These are phyloP conservation scores for Elongisporangium undulatum DNA, from an alignment of 352 stramenopile species.

Conservation along the genomic window DNA sequence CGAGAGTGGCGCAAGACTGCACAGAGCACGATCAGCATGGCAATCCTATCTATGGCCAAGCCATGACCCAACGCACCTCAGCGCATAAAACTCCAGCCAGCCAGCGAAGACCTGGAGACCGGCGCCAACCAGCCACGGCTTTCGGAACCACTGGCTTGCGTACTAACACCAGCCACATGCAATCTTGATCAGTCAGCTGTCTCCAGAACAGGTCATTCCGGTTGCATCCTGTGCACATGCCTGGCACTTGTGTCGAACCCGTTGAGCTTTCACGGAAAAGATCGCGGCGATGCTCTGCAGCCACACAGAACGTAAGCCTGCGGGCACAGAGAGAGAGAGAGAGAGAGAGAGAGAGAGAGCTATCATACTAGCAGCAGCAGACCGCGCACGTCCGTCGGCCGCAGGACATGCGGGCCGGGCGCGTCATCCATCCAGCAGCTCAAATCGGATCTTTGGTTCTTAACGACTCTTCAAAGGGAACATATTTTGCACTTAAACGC, in stretches of 20 bases:
- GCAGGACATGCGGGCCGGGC: background rate
- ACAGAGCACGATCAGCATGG: background rate
- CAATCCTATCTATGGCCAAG: too few relatives aligned
- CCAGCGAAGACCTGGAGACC: background rate
- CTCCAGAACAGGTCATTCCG: background rate
- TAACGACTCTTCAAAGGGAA: background rate
- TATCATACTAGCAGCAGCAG: background rate
- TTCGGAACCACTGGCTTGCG: background rate
- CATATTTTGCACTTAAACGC: background rate
- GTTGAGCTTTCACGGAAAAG: background rate
- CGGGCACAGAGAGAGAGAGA: background rate
- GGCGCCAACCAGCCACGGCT: background rate
- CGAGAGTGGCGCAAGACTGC: slow-evolving; percentile 14
- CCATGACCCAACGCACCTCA: slow-evolving; percentile 8
- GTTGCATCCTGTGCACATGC: background rate
- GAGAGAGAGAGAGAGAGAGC: background rate
- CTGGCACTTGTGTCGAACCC: background rate
- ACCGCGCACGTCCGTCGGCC: background rate
- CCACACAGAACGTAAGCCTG: background rate
- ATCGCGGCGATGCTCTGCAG: background rate
- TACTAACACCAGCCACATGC: background rate
- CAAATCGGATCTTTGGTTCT: background rate
- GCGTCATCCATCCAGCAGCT: background rate
- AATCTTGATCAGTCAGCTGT: background rate
- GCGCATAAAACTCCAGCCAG: slow-evolving; percentile 10